Evolutionary conservation across 108 stramenopile species (phyloP).

Genomic region (Bacterosira constricta): DNA sequence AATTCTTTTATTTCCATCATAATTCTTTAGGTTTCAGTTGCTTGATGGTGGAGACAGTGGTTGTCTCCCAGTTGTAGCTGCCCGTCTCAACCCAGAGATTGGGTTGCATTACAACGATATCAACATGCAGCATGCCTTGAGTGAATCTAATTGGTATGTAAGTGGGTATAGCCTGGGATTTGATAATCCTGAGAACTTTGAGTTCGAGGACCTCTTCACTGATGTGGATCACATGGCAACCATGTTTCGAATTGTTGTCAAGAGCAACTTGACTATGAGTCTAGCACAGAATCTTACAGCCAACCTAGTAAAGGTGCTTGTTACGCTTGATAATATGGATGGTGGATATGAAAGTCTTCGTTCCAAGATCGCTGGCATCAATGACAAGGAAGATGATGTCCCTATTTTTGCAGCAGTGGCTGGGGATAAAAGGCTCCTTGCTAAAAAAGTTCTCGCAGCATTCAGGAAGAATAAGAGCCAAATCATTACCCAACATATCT

Average conservation of each 20-base stretch:
- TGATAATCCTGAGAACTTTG: constrained; percentile 35
- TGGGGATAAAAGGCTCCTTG: background rate
- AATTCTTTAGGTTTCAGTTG: too few relatives aligned
- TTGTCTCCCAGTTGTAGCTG: constrained; percentile 49
- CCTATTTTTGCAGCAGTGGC: constrained; percentile 15
- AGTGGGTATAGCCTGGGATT: constrained; percentile 42
- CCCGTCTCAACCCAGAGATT: constrained; percentile 41
- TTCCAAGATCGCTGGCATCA: background rate
- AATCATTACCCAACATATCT: too few relatives aligned
- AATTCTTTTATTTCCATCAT: too few relatives aligned
- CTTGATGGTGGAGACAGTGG: too few relatives aligned
- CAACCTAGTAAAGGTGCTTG: constrained; percentile 12
- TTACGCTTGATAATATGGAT: constrained; percentile 11
- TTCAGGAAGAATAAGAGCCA: too few relatives aligned
- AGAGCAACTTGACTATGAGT: constrained; percentile 35
- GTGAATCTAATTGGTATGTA: constrained; percentile 52
- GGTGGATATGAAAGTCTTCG: constrained; percentile 17
- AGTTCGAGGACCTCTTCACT: constrained; percentile 37
- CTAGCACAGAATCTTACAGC: constrained; percentile 37
- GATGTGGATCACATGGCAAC: constrained; percentile 30
- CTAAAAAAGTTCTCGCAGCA: too few relatives aligned
- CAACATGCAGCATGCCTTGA: constrained; percentile 39
- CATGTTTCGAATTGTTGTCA: constrained; percentile 52
- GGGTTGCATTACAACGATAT: constrained; percentile 41
- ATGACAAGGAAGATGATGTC: background rate